Conservation (phyloP, 148 eudicot genomes). For the Drosera capensis region DNA sequence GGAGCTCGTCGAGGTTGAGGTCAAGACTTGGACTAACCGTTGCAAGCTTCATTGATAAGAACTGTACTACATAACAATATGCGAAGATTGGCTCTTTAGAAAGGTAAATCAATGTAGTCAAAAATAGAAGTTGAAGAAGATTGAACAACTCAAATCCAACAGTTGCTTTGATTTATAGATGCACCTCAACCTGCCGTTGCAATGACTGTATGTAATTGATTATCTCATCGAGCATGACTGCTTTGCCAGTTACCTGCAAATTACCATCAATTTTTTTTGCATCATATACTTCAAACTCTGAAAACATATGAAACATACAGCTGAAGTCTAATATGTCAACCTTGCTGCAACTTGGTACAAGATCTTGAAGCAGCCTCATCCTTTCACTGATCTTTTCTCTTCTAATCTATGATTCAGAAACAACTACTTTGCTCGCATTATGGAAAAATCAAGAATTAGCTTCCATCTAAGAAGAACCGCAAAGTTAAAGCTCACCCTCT, state of each 20-base stretch:
- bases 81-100: background rate
- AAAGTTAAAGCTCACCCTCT: conserved; percentile 43
- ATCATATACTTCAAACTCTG: too few species aligned
- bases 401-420: conserved; percentile 65
- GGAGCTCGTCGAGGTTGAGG: conserved; percentile 54
- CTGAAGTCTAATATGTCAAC: conserved; percentile 13
- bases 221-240: conserved; percentile 96
- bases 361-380: conserved; percentile 95
- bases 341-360: conserved; percentile 96
- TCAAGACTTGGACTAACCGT: conserved; percentile 78
- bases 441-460: too few species aligned
- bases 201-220: conserved; percentile 92
- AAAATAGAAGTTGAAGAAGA: background rate
- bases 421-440: too few species aligned
- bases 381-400: conserved; percentile 92
- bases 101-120: background rate
- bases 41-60: conserved; percentile 95
- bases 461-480: too few species aligned
- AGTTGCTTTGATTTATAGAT: background rate
- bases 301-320: too few species aligned
- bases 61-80: conserved; percentile 52
- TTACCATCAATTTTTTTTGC: too few species aligned
- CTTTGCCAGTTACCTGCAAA: conserved; percentile 81
- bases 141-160: background rate
- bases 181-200: conserved; percentile 98